Evolutionary conservation across 176 grass and related monocot genomes (phyloP), one percentile per base, ranked within the genome.

Genomic region (Saccharum spontaneum): DNA sequence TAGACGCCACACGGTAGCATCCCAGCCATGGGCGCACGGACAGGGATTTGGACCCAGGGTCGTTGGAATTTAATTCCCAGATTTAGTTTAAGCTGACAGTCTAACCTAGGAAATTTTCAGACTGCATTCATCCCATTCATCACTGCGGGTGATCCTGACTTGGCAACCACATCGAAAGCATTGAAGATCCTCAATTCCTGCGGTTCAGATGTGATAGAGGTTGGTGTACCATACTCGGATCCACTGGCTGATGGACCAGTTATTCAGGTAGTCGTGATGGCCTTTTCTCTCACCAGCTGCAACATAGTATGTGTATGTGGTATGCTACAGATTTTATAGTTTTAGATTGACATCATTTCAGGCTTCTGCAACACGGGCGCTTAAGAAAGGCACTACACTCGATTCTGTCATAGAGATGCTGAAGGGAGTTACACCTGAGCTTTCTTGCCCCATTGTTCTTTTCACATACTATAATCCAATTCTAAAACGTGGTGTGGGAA

Each of bases 401-500:
- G 17, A 92, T 92, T 69, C 88, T 61, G 79, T 96, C 34, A 88
- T 98, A 52, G 82, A 79, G 40, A 99, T 99, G 97, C 74, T 99
- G 69, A 94, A 62, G 75, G 90, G 74, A 84, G 86, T 94, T 52
- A 71, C 86, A 79, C 91, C 84, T 23, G 89, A 99, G 36, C 34
- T 99, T 13, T 99, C 93, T 37, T 99, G 91, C 50, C 97, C 97
- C 11, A 75, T 99, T 67, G 93, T 92, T 85, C 86, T 99, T 12
- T 99, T 99, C 85, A 94, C 89, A 82, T 98, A 98, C 78, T 98
- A 92, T 57, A 98, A 95, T 72, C 93, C 96, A 4, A 98, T 98
- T 86, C 72, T 95, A 20, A 98, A 95, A 74, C 86, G 38, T 18
- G 96, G 96, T 10, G 91, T 92, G 69, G 48, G 16, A 7, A 93